A percentile compares a stretch with the other conserved stretches of the same genome.
phyloP scores from a whole-genome alignment of 148 eudicot genomes.

The Camellia lanceoleosa region DNA sequence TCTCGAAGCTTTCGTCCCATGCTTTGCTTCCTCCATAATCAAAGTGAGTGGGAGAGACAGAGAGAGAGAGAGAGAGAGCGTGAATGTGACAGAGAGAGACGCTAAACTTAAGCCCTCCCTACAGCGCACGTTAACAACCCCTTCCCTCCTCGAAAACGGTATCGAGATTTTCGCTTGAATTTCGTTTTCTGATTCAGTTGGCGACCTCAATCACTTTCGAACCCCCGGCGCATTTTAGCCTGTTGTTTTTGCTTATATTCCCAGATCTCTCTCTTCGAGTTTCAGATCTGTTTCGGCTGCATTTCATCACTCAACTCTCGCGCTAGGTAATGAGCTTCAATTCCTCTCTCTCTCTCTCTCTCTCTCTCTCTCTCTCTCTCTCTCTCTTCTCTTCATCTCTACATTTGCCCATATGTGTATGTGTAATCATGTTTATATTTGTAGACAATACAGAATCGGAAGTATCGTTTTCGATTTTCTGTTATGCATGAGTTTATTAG shows the following conservation, averaged over 20 bases:
- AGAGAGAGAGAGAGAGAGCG: not conserved
- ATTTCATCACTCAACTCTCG: not conserved
- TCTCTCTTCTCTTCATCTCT: not conserved
- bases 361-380: constrained; percentile 1
- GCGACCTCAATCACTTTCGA: not conserved
- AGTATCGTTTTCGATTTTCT: not conserved
- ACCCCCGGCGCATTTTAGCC: constrained; percentile 12
- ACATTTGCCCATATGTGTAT: not conserved
- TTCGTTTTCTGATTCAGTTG: constrained; percentile 3
- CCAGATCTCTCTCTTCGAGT: not conserved
- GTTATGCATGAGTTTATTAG: not conserved
- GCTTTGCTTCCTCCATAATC: constrained; percentile 8
- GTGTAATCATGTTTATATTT: not conserved
- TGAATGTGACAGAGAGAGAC: not conserved
- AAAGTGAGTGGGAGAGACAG: not conserved
- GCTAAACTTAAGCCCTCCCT: not conserved
- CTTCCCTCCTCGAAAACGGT: not conserved
- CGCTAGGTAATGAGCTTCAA: not conserved
- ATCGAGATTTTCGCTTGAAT: constrained; percentile 7
- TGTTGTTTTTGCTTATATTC: not conserved
- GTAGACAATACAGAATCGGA: not conserved
- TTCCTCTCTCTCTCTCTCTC: constrained; percentile 14
- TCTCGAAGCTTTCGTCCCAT: not conserved
- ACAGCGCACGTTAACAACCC: constrained; percentile 13
- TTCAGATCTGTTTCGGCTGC: not conserved